phyloP scores from a whole-genome alignment of 495 filamentous ascomycete genomes.

The Neurospora discreta region DNA sequence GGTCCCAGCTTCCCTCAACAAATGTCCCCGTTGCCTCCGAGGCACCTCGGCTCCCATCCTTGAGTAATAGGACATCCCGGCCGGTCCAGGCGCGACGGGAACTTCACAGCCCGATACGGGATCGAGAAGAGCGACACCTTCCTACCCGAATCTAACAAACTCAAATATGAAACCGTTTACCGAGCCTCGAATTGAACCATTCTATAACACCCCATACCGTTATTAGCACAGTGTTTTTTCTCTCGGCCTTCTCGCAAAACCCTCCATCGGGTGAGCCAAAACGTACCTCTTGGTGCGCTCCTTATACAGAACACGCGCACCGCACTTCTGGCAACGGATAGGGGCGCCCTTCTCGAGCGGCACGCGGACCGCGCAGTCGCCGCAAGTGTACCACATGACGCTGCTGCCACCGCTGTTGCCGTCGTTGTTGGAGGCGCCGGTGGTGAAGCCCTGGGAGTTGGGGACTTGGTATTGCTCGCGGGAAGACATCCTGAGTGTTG shows the following conservation, averaged over 20 bases:
- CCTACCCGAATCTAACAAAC: constrained; percentile 1
- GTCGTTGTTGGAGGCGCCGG: constrained; percentile 22
- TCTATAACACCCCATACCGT: constrained; percentile 22
- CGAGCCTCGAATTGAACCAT: constrained; percentile 99
- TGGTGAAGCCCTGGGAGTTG: constrained; percentile 5
- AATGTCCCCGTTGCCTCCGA: not conserved
- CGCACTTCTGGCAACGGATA: constrained; percentile 93
- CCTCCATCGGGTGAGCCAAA: not conserved
- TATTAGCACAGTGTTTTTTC: not conserved
- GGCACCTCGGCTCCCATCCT: not conserved
- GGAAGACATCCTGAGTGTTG: constrained; percentile 25
- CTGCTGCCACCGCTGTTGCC: constrained; percentile 20
- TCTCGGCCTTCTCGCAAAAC: not conserved
- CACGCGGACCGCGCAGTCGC: constrained; percentile 80
- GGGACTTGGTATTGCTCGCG: constrained; percentile 54
- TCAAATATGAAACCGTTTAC: constrained; percentile 24
- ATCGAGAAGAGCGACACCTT: not conserved
- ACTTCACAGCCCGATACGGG: not conserved
- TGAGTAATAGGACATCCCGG: not conserved
- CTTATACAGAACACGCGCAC: constrained; percentile 94
- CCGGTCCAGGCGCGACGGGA: not conserved
- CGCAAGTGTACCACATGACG: constrained; percentile 77
- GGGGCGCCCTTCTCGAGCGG: constrained; percentile 72
- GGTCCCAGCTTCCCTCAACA: not conserved
- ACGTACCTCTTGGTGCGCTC: constrained; percentile 89